Base-by-base conservation (phyloP, 257 asterid genomes). In the Lycium barbarum region DNA sequence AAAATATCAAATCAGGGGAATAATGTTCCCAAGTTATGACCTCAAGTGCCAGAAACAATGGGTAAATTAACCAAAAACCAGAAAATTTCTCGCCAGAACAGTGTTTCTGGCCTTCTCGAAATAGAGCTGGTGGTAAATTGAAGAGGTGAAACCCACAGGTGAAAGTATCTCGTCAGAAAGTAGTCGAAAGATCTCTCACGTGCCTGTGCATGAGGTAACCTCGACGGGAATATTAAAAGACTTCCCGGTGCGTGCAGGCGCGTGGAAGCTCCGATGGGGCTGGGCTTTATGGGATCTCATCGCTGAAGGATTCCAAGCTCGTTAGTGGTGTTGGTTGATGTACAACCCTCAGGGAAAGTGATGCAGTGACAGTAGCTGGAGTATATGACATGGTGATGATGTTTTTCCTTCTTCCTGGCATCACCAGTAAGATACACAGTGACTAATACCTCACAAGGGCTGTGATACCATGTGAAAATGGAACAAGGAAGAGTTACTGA, bases 61-160 rank as follows among this genome's bases (percentile, higher is more conserved):
- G 76, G 45, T 68, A n/a, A 15, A 20, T 13, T 68, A 36, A 36
- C 51, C 13, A 36, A 15, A 68, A 68, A 15, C 26, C 13, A 36
- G 76, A 68, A 68, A 68, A 7, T 68, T 7, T 36, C 76, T 68
- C 17, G 49, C 76, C 76, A 36, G 76, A 68, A 68, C 51, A 68
- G 14, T 68, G 76, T 68, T 15, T 26, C 13, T 68, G 51, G 18
- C 51, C 26, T 15, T 15, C 26, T 38, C 1, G 76, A 38, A 68
- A 68, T 68, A 15, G 76, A 38, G 76, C 53, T 36, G 7, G 76
- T 68, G 76, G 53, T 68, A 73, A 59, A 73, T 45, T 73, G 80
- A 73, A 20, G 59, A 45, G 6, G 55, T 10, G 18, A 72, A 45
- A 18, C 55, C 15, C 79, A 45, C 58, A 2, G 33, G n/a, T n/a